Evolutionary conservation across 2,329 filamentous ascomycete genomes (phyloP).

Genomic region (Parastagonospora avenae): DNA sequence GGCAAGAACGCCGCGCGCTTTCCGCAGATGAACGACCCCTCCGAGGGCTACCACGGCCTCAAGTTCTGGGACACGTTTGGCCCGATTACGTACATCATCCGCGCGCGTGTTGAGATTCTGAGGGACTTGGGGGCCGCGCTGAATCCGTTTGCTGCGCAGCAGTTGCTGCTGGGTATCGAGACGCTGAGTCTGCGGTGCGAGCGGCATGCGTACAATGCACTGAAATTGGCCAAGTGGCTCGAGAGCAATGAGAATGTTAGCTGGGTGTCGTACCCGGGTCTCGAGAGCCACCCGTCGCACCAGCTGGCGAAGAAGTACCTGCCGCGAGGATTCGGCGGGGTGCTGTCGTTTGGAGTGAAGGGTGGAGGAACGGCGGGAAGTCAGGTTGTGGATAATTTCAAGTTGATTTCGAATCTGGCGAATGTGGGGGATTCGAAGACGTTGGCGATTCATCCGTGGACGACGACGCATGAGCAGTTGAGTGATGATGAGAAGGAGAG

Average conservation of each 20-base stretch:
- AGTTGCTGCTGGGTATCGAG: conserved; percentile 86
- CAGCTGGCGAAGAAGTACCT: conserved; percentile 85
- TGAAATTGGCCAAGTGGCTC: conserved; percentile 80
- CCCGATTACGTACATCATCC: conserved; percentile 78
- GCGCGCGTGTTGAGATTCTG: conserved; percentile 85
- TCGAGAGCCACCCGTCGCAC: conserved; percentile 81
- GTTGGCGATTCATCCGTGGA: conserved; percentile 92
- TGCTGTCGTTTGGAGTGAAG: conserved; percentile 92
- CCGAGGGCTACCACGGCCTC: conserved; percentile 87
- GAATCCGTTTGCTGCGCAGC: conserved; percentile 91
- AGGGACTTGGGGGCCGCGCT: conserved; percentile 83
- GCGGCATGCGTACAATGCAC: conserved; percentile 82
- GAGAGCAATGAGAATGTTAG: conserved; percentile 81
- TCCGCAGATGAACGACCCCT: conserved; percentile 89
- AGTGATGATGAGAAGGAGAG: conserved; percentile 77
- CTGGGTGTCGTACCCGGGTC: conserved; percentile 94
- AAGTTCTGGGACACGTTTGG: conserved; percentile 96
- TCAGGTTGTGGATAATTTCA: conserved; percentile 91
- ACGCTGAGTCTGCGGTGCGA: conserved; percentile 86
- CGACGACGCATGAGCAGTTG: conserved; percentile 92
- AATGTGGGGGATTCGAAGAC: conserved; percentile 98
- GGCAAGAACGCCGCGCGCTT: conserved; percentile 81
- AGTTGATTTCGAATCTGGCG: conserved; percentile 92
- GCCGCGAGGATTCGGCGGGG: conserved; percentile 81
- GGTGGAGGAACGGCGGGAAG: conserved; percentile 82